phyloP scores from a whole-genome alignment of 352 stramenopile species.

The Phytophthora megakarya region DNA sequence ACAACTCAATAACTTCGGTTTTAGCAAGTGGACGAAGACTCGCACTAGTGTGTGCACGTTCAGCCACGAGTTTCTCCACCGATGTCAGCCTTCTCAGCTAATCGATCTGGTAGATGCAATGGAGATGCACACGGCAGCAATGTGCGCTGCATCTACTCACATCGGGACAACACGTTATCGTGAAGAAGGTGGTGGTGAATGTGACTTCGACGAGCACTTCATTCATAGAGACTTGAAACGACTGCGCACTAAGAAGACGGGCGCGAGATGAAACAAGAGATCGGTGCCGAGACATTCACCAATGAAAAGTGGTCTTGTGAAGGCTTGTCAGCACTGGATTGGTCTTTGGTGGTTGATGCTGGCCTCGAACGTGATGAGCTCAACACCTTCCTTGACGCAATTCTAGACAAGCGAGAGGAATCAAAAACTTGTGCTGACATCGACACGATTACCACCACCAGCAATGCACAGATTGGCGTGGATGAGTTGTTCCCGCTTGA shows the following conservation, averaged over 20 bases:
- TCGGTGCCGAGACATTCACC: conserved; percentile 20
- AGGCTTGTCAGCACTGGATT: conserved; percentile 31
- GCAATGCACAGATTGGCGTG: neutral
- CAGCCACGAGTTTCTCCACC: conserved; percentile 66
- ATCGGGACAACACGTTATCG: conserved; percentile 19
- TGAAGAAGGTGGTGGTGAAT: conserved; percentile 2
- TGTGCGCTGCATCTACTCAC: conserved; percentile 23
- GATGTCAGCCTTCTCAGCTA: conserved; percentile 41
- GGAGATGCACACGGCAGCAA: conserved; percentile 26
- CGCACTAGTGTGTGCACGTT: conserved; percentile 68
- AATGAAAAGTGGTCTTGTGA: conserved; percentile 15
- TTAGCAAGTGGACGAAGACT: conserved; percentile 83
- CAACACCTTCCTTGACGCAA: conserved; percentile 28
- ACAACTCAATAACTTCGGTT: conserved; percentile 93
- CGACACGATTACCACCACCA: neutral
- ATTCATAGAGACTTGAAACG: conserved; percentile 15
- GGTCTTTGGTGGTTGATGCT: conserved; percentile 31
- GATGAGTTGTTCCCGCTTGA: conserved; percentile 28
- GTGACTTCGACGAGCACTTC: conserved; percentile 15
- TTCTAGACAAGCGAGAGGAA: conserved; percentile 8
- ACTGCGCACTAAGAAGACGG: conserved; percentile 18
- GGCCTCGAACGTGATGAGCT: conserved; percentile 35
- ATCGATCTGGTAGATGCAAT: conserved; percentile 19
- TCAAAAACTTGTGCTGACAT: neutral
- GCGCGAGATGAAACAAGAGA: conserved; percentile 32